Evolutionary conservation across 2,329 filamentous ascomycete genomes (phyloP).

Genomic region (Pseudopyricularia cyperi): DNA sequence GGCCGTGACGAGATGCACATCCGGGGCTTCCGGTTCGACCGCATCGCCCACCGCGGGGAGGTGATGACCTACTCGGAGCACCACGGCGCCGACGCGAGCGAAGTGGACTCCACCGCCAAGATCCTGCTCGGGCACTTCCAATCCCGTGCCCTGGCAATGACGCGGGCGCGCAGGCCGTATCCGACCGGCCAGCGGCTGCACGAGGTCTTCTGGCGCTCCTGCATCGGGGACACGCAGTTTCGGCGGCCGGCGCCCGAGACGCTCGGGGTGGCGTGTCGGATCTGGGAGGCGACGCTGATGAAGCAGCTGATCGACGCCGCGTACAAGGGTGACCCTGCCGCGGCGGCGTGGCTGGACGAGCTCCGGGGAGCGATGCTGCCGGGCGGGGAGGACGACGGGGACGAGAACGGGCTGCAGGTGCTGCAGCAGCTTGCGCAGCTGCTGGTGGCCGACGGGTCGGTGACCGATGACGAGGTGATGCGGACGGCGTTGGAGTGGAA

Average conservation of each 20-base stretch:
- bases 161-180: background rate
- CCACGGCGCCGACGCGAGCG: background rate
- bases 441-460: background rate
- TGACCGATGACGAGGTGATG: background rate
- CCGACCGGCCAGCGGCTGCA: background rate
- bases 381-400: background rate
- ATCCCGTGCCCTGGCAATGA: background rate
- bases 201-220: background rate
- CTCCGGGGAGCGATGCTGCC: background rate
- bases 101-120: background rate
- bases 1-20: background rate
- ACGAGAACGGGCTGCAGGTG: background rate
- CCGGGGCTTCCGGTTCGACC: background rate
- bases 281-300: background rate
- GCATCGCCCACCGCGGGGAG: background rate
- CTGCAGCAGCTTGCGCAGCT: background rate
- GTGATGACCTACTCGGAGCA: background rate
- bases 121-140: background rate
- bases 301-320: background rate
- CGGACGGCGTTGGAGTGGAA: background rate
- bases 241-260: background rate
- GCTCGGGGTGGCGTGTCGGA: background rate
- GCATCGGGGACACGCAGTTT: background rate
- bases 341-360: background rate
- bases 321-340: background rate